Conservation (phyloP, 2,329 filamentous ascomycete genomes). For the Aspergillus japonicus region DNA sequence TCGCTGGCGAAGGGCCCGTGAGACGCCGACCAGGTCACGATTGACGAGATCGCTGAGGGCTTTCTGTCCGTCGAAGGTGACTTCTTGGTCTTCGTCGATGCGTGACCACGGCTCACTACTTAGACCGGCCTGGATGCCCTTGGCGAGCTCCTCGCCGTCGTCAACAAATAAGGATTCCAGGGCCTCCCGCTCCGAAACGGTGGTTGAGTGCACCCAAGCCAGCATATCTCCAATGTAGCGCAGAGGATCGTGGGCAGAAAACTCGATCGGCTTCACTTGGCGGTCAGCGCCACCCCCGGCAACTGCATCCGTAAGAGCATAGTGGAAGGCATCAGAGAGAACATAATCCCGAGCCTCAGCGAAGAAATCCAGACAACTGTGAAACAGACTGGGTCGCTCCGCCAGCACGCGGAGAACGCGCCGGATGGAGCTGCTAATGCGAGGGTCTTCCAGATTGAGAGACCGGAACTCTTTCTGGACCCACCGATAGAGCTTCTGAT, state of each 20-base stretch:
- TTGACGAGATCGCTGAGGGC: constrained; percentile 85
- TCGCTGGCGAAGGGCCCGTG: constrained; percentile 80
- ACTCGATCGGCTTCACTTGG: constrained; percentile 83
- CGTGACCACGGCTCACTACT: constrained; percentile 82
- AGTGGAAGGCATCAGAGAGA: constrained; percentile 84
- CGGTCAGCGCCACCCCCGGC: constrained; percentile 59
- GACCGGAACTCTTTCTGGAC: constrained; percentile 90
- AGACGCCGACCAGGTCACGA: constrained; percentile 76
- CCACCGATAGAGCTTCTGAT: constrained; percentile 95
- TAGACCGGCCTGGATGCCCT: constrained; percentile 73
- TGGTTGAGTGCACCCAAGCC: constrained; percentile 91
- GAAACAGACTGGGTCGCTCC: constrained; percentile 84
- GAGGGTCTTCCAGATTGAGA: constrained; percentile 88
- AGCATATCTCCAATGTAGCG: constrained; percentile 97
- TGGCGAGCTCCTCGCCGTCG: constrained; percentile 84
- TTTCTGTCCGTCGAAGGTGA: constrained; percentile 72
- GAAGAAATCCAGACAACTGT: constrained; percentile 90
- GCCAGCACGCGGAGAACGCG: constrained; percentile 82
- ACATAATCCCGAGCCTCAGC: constrained; percentile 84
- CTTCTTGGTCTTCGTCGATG: constrained; percentile 56
- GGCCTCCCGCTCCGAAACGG: constrained; percentile 90
- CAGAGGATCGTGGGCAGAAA: constrained; percentile 86
- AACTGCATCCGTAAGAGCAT: constrained; percentile 74
- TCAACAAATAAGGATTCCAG: constrained; percentile 88
- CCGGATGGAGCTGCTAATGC: constrained; percentile 81